Conservation (phyloP, 345 rosid species). For the Citropsis articulata region DNA sequence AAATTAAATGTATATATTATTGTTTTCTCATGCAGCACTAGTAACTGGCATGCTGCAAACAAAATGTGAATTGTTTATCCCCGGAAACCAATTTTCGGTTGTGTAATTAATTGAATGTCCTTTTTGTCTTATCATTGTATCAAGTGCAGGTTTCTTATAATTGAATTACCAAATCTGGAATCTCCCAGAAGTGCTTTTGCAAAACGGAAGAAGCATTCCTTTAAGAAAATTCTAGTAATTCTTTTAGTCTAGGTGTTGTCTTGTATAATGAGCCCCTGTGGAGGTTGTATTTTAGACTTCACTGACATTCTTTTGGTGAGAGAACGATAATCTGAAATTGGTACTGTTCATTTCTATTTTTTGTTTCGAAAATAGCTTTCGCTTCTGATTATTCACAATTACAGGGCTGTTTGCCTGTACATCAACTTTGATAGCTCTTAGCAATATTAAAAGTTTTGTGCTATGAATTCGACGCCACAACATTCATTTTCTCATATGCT, state of each 20-base stretch:
- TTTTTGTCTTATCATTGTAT: not conserved
- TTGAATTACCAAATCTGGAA: not conserved
- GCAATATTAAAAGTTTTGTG: not conserved
- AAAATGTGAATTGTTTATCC: not conserved
- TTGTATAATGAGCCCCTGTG: not conserved
- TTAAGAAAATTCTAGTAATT: not conserved
- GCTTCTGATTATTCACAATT: not conserved
- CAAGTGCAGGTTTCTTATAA: not conserved
- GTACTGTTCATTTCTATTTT: not conserved
- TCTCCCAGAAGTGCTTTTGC: not conserved
- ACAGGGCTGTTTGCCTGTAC: not conserved
- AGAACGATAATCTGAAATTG: not conserved
- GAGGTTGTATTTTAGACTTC: slow-evolving; percentile 7
- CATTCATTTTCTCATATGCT: not conserved
- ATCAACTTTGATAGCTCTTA: not conserved
- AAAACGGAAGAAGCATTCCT: not conserved
- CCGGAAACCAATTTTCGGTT: not conserved
- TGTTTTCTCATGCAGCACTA: not conserved
- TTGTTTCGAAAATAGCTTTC: not conserved
- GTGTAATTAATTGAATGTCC: not conserved
- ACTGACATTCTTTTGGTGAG: slow-evolving; percentile 2
- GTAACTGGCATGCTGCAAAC: not conserved
- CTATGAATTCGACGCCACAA: not conserved
- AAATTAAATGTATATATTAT: too few species aligned
- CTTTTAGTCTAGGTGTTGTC: not conserved